Evolutionary conservation across 140 eudicot genomes (phyloP).

Genomic region (Bidens hawaiensis): DNA sequence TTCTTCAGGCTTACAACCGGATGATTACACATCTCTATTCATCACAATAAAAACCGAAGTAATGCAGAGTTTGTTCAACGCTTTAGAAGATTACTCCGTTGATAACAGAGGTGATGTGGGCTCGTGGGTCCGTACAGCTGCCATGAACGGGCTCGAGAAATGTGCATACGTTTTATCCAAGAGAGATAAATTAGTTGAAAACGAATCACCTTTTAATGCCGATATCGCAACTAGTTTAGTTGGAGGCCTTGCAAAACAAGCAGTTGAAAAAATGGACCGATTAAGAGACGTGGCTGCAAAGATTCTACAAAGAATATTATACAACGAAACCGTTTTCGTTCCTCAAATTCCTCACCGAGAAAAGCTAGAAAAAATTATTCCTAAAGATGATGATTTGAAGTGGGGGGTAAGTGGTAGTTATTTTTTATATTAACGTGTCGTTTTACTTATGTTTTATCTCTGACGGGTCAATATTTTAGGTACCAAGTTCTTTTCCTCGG

Average conservation of each 20-base stretch:
- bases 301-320: slow-evolving; percentile 77
- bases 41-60: slow-evolving; percentile 64
- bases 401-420: slow-evolving; percentile 83
- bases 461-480: too few relatives aligned
- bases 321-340: slow-evolving; percentile 45
- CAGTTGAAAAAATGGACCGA: slow-evolving; percentile 95
- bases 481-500: slow-evolving; percentile 78
- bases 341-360: slow-evolving; percentile 69
- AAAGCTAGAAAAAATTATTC: slow-evolving; percentile 49
- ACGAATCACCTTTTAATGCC: slow-evolving; percentile 50
- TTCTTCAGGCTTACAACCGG: slow-evolving; percentile 31
- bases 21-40: slow-evolving; percentile 37
- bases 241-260: slow-evolving; percentile 80
- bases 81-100: slow-evolving; percentile 92
- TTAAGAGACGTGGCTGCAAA: slow-evolving; percentile 83
- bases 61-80: slow-evolving; percentile 64
- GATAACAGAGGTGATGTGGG: slow-evolving; percentile 99
- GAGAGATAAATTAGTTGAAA: slow-evolving; percentile 33
- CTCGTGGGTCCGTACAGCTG: slow-evolving; percentile 98
- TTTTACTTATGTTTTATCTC: too few relatives aligned
- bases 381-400: slow-evolving; percentile 49
- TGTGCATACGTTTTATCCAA: slow-evolving; percentile 69
- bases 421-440: background rate
- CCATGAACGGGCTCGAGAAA: slow-evolving; percentile 85
- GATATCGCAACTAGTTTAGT: slow-evolving; percentile 62